These are phyloP conservation scores for Yarrowia sp. DNA, from an alignment of 805 yeast species.

Conservation along the genomic window DNA sequence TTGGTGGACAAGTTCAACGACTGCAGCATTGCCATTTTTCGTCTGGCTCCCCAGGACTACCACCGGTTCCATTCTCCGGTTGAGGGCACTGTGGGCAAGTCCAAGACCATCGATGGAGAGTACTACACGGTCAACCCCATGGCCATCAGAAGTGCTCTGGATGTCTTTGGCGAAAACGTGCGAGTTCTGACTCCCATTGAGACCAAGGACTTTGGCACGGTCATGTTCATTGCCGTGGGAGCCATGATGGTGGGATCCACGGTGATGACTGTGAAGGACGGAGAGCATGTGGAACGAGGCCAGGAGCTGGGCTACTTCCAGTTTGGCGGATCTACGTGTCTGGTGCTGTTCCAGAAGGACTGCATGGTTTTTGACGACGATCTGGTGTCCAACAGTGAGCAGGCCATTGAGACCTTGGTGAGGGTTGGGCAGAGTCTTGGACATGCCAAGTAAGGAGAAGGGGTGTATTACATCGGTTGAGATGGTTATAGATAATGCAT, in stretches of 20 bases:
- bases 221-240: conserved; percentile 83
- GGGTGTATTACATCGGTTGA: background rate
- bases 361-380: conserved; percentile 70
- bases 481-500: conserved; percentile 3
- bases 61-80: conserved; percentile 94
- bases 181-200: conserved; percentile 79
- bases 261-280: conserved; percentile 68
- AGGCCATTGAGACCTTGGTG: conserved; percentile 79
- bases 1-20: conserved; percentile 53
- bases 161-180: conserved; percentile 91
- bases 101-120: conserved; percentile 79
- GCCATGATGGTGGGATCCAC: conserved; percentile 99
- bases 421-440: conserved; percentile 73
- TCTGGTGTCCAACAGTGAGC: conserved; percentile 67
- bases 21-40: conserved; percentile 76
- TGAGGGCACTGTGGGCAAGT: conserved; percentile 70
- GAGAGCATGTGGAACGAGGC: conserved; percentile 65
- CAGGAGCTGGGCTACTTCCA: conserved; percentile 94
- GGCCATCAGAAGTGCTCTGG: conserved; percentile 89
- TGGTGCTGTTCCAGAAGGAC: conserved; percentile 64
- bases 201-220: conserved; percentile 76
- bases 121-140: conserved; percentile 97
- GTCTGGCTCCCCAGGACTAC: conserved; percentile 96
- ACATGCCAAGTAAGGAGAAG: background rate
- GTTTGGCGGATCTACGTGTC: conserved; percentile 92